A percentile compares a stretch with the other conserved stretches of the same genome.
These are phyloP conservation scores for Naganishia vishniacii DNA, from an alignment of 768 basidiomycete species.

Conservation along the genomic window DNA sequence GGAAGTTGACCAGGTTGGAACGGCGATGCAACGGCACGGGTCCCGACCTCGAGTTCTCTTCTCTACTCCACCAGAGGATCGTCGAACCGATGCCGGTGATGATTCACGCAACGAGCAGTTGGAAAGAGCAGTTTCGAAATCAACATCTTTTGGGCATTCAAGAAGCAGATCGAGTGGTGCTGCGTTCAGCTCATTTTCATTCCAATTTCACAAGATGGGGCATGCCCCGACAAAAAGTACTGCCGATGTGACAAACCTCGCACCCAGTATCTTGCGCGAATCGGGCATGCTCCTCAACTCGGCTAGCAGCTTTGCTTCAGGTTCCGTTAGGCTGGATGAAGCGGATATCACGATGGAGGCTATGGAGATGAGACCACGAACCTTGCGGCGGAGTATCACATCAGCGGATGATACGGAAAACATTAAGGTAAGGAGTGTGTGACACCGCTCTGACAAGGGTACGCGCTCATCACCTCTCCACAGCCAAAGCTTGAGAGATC, in stretches of 20 bases:
- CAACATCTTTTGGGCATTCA: not conserved
- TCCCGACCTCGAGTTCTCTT: not conserved
- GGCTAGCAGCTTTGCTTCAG: not conserved
- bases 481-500: not conserved
- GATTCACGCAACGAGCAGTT: not conserved
- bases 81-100: not conserved
- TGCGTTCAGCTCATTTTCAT: not conserved
- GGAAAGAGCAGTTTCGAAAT: not conserved
- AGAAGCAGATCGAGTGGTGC: not conserved
- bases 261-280: not conserved
- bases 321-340: not conserved
- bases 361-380: conserved; percentile 10
- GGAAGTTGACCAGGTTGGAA: not conserved
- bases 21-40: not conserved
- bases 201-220: not conserved
- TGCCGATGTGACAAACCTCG: not conserved
- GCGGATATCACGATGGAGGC: conserved; percentile 4
- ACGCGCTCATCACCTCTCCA: not conserved
- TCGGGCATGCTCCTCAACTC: conserved; percentile 7
- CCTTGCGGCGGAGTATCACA: not conserved
- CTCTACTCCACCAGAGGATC: too few species aligned
- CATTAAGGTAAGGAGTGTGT: not conserved
- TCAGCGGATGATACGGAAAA: not conserved
- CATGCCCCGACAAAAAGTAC: not conserved
- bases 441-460: not conserved